phyloP scores from a whole-genome alignment of 129 eudicot species.

The Chrysanthemum lavandulifolium region DNA sequence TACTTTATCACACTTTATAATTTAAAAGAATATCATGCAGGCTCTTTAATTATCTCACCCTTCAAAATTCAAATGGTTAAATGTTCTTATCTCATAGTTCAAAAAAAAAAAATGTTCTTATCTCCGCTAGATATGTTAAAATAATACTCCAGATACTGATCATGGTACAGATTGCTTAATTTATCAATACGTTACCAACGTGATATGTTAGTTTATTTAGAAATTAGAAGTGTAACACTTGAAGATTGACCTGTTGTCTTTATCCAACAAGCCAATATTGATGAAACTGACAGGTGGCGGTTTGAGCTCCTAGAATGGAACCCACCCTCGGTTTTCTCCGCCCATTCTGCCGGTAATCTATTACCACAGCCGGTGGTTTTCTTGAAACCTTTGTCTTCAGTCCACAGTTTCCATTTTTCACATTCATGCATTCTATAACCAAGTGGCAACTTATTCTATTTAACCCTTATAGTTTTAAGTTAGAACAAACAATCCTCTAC shows the following conservation, averaged over 20 bases:
- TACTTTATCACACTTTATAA: background rate
- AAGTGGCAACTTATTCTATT: background rate
- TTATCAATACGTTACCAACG: background rate
- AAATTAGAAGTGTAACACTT: constrained; percentile 14
- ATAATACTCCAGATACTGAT: background rate
- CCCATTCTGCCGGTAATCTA: constrained; percentile 24
- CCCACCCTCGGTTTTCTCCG: constrained; percentile 31
- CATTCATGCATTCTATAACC: constrained; percentile 28
- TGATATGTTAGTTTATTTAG: background rate
- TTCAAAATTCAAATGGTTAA: background rate
- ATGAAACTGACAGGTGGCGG: constrained; percentile 30
- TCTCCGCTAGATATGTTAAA: background rate
- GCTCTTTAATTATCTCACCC: background rate
- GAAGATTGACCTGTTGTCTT: background rate
- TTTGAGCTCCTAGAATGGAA: constrained; percentile 27
- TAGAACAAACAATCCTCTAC: background rate
- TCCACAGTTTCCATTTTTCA: constrained; percentile 33
- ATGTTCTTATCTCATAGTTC: constrained; percentile 1
- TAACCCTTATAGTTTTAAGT: background rate
- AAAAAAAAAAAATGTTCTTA: background rate
- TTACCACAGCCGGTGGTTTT: constrained; percentile 40
- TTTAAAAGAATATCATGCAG: background rate
- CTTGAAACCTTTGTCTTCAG: constrained; percentile 31
- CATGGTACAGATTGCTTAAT: background rate
- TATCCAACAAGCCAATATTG: background rate